Base-by-base conservation (phyloP, 139 green algal species). In the Micractinium sp. region DNA sequence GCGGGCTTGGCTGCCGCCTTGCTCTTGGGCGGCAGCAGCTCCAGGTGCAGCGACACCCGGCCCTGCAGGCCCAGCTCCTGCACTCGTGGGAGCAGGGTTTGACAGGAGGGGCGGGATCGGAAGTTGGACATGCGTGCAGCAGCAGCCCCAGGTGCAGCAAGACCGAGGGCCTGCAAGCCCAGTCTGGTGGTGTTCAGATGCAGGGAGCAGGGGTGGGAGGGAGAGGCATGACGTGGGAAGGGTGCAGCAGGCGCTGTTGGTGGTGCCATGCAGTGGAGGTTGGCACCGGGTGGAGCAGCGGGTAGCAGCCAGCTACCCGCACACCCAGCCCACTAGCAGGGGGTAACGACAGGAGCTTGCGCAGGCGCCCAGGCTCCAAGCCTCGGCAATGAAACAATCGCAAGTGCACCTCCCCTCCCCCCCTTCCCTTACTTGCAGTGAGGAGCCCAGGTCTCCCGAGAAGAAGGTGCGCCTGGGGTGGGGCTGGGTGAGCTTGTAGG, bases 391-490 rank as follows among this genome's bases (percentile, higher is more conserved):
- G n/a, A n/a, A n/a, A n/a, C n/a, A n/a, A n/a, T n/a, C n/a, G n/a
- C n/a, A n/a, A 20, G 23, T 81, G 33, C 36, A 60, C 38, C 77
- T 29, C 16, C 77, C 23, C 47, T 38, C 47, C 33, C 14, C 15
- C 18, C 13, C 80, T 4, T 19, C 3, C 41, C 69, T 20, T 41
- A 82, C 85, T 73, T 82, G 83, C 67, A 89, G 73, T 4, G 41
- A 84, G 20, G 31, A 56, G 73, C 53, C 85, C n/a, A 89, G 47
- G 73, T 89, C 85, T 0, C 53, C 85, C 13, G 71, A 83, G 53
- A 47, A 89, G 39, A 84, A 89, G 33, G 73, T 82, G 47, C 85
- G 85, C 47, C 53, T 31, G 41, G 85, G 85, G 47, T 63, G 81
- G 47, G 47, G 31, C 85, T 74, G 73, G 13, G 18, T 2, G 73